A percentile compares a stretch with the other conserved stretches of the same genome.
phyloP scores from a whole-genome alignment of 129 eudicot species.

The Lactuca sativa region DNA sequence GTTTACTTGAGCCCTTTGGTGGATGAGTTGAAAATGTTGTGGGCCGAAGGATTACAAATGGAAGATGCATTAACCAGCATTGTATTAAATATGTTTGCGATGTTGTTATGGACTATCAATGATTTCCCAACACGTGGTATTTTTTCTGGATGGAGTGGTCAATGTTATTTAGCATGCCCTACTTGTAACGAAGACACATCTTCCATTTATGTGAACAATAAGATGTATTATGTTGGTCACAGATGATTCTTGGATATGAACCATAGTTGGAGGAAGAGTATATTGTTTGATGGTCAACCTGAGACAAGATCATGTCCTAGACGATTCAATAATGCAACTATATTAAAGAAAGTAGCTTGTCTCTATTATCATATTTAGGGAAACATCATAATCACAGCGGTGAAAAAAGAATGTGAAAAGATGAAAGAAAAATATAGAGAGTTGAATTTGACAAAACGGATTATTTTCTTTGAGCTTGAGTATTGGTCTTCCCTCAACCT shows the following conservation, averaged over 20 bases:
- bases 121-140: background rate
- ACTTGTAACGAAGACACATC: too few species aligned
- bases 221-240: background rate
- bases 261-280: background rate
- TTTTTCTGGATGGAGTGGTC: constrained; percentile 27
- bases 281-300: background rate
- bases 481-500: too few species aligned
- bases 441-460: too few species aligned
- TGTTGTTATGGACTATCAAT: constrained; percentile 23
- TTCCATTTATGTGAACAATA: too few species aligned
- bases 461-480: too few species aligned
- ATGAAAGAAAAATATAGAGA: too few species aligned
- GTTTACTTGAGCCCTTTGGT: constrained; percentile 21
- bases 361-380: too few species aligned
- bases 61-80: constrained; percentile 5
- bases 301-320: too few species aligned
- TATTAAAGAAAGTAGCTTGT: background rate
- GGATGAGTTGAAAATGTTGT: constrained; percentile 26
- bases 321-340: too few species aligned
- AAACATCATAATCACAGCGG: too few species aligned
- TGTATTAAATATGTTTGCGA: constrained; percentile 4
- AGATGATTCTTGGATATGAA: background rate
- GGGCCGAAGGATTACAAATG: constrained; percentile 26
- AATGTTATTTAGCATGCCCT: background rate
- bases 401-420: too few species aligned